Evolutionary conservation across 1,284 basidiomycete genomes (phyloP).

Genomic region (Abortiporus biennis): DNA sequence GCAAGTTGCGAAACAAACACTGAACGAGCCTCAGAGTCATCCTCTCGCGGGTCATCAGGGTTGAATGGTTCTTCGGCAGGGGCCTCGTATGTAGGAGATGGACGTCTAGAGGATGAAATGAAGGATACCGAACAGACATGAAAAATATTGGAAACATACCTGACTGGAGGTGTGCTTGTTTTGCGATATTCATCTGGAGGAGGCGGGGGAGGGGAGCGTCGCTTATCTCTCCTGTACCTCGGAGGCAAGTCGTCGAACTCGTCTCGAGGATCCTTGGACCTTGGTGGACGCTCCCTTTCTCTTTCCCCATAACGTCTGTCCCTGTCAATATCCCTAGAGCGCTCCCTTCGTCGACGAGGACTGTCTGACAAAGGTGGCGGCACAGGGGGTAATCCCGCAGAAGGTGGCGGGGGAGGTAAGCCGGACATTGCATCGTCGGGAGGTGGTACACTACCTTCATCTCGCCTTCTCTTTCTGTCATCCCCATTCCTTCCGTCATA

Average conservation of each 20-base stretch:
- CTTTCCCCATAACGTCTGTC: too few relatives aligned
- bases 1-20: constrained; percentile 98
- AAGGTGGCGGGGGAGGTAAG: constrained; percentile 31
- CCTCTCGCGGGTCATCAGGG: constrained; percentile 74
- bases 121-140: constrained; percentile 5
- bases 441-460: too few relatives aligned
- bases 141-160: constrained; percentile 13
- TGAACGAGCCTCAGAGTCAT: constrained; percentile 93
- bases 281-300: constrained; percentile 39
- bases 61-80: constrained; percentile 59
- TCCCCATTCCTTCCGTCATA: constrained; percentile 41
- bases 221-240: constrained; percentile 31
- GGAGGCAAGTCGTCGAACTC: constrained; percentile 50
- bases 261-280: constrained; percentile 47
- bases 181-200: constrained; percentile 2
- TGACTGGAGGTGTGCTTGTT: constrained; percentile 14
- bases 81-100: constrained; percentile 69
- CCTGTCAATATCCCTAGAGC: constrained; percentile 47
- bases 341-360: constrained; percentile 46
- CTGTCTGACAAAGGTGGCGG: constrained; percentile 47
- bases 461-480: constrained; percentile 48
- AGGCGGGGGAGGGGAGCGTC: constrained; percentile 14
- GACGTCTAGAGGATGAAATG: constrained; percentile 36
- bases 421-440: constrained; percentile 29
- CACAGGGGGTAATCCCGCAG: constrained; percentile 31